Conservation (phyloP, 169 alveolate species). For the Plasmodium fragile region DNA sequence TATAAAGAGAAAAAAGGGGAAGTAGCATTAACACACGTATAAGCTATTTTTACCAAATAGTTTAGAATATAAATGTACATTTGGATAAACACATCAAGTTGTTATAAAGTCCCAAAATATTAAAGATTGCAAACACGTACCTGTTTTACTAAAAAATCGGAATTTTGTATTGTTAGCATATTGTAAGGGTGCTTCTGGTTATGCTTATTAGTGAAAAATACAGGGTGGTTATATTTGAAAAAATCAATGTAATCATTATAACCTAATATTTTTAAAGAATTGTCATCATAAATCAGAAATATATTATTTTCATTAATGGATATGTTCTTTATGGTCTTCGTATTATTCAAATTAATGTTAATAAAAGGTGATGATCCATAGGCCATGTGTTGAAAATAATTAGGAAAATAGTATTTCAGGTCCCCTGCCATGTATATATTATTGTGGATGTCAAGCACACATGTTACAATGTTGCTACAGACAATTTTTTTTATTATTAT, state of each 20-base stretch:
- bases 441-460: slow-evolving; percentile 47
- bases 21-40: not conserved
- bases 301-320: slow-evolving; percentile 65
- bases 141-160: slow-evolving; percentile 67
- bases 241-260: slow-evolving; percentile 71
- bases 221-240: slow-evolving; percentile 62
- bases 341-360: slow-evolving; percentile 56
- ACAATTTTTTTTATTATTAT: slow-evolving; percentile 72
- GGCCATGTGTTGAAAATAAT: slow-evolving; percentile 60
- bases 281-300: slow-evolving; percentile 63
- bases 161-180: slow-evolving; percentile 26
- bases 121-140: slow-evolving; percentile 27
- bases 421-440: slow-evolving; percentile 61
- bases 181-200: slow-evolving; percentile 49
- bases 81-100: not conserved
- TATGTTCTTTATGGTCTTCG: slow-evolving; percentile 44
- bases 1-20: slow-evolving; percentile 15
- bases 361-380: slow-evolving; percentile 74
- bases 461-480: slow-evolving; percentile 65
- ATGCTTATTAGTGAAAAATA: slow-evolving; percentile 68
- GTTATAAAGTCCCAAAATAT: not conserved
- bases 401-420: slow-evolving; percentile 61
- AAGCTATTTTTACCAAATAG: slow-evolving; percentile 1
- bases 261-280: slow-evolving; percentile 55
- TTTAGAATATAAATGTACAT: not conserved